Conservation (phyloP, 139 green algal genomes). For the Closterium sp. region DNA sequence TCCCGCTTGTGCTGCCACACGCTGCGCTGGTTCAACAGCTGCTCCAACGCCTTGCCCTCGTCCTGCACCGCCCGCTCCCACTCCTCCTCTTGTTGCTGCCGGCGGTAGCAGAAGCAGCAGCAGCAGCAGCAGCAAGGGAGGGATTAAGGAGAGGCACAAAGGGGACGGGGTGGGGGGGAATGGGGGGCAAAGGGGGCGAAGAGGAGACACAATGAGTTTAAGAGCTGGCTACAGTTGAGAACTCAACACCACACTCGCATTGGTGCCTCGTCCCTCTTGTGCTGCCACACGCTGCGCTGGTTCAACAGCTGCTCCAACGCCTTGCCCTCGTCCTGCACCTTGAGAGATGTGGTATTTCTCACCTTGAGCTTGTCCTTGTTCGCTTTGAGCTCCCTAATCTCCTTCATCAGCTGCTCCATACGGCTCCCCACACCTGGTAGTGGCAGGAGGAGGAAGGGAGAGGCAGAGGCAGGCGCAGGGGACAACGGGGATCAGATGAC, state of each 20-base stretch:
- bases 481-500: too few species aligned
- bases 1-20: slow-evolving; percentile 59
- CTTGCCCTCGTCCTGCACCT: slow-evolving; percentile 60
- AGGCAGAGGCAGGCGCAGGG: background rate
- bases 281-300: slow-evolving; percentile 55
- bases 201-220: too few species aligned
- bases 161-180: too few species aligned
- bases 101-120: too few species aligned
- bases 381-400: slow-evolving; percentile 10
- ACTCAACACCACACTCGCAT: too few species aligned
- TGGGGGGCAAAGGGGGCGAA: too few species aligned
- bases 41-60: slow-evolving; percentile 69
- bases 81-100: slow-evolving; percentile 15
- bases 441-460: background rate
- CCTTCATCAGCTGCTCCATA: background rate
- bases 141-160: too few species aligned
- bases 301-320: slow-evolving; percentile 69
- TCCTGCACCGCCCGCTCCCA: slow-evolving; percentile 52
- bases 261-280: slow-evolving; percentile 72
- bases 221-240: too few species aligned
- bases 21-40: slow-evolving; percentile 59
- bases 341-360: background rate
- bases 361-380: slow-evolving; percentile 46
- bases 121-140: too few species aligned
- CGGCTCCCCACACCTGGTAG: background rate